Evolutionary conservation across 179 eudicot species (phyloP).

Genomic region (Amaranthus tricolor): DNA sequence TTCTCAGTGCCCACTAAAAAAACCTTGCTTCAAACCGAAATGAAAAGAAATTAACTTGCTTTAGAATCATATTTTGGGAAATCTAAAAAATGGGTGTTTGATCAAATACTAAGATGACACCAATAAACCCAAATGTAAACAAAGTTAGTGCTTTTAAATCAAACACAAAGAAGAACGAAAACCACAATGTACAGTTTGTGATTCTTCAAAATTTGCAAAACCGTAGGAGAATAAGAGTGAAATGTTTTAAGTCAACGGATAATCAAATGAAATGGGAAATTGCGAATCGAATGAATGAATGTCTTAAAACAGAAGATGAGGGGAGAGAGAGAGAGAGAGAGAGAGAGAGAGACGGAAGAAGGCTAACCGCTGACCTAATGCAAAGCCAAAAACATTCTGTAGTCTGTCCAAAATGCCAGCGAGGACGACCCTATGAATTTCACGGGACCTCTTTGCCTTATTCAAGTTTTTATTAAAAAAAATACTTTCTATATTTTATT

Average conservation of each 20-base stretch:
- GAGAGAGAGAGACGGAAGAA: background rate
- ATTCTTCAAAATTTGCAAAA: constrained; percentile 1
- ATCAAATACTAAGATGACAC: too few species aligned
- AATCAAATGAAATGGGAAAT: constrained; percentile 6
- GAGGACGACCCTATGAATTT: constrained; percentile 20
- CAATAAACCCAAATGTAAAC: background rate
- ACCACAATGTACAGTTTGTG: background rate
- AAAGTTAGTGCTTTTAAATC: background rate
- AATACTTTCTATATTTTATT: too few species aligned
- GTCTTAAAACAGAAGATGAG: background rate
- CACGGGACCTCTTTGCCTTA: constrained; percentile 12
- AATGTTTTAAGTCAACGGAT: constrained; percentile 21
- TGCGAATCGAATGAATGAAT: background rate
- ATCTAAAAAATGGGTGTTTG: too few species aligned
- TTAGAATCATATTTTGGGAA: too few species aligned
- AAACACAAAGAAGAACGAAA: constrained; percentile 11
- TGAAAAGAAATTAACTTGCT: too few species aligned
- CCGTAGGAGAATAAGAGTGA: constrained; percentile 4
- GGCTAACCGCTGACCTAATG: constrained; percentile 13
- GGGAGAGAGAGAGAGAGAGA: background rate
- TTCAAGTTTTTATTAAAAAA: background rate
- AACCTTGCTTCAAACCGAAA: too few species aligned
- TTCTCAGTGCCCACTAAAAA: too few species aligned
- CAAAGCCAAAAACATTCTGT: constrained; percentile 2
- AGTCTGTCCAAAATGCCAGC: constrained; percentile 8